Evolutionary conservation across 2,329 filamentous ascomycete species (phyloP).

Genomic region (Emmonsiellopsis sp.): DNA sequence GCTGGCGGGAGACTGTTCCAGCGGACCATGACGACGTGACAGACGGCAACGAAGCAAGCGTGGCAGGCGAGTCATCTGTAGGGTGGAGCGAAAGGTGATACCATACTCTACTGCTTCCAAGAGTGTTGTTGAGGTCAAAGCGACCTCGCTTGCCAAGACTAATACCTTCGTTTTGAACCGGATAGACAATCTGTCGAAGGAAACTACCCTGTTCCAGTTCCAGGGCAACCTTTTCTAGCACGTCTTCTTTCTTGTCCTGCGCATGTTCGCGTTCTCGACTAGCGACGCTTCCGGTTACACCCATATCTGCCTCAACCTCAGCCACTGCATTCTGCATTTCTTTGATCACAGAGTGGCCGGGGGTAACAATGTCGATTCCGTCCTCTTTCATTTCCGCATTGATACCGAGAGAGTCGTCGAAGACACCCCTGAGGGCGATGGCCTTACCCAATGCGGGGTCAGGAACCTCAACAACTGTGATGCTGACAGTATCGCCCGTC

Average conservation of each 20-base stretch:
- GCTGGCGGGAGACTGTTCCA: slow-evolving; percentile 80
- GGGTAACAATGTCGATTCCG: slow-evolving; percentile 64
- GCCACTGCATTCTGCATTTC: slow-evolving; percentile 79
- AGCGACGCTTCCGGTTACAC: slow-evolving; percentile 57
- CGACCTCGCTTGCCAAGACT: slow-evolving; percentile 67
- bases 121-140: slow-evolving; percentile 63
- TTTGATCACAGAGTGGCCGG: slow-evolving; percentile 71
- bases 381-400: slow-evolving; percentile 97
- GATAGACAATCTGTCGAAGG: slow-evolving; percentile 71
- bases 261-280: slow-evolving; percentile 67
- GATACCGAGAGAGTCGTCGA: slow-evolving; percentile 86
- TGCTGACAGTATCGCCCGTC: slow-evolving; percentile 71
- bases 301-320: slow-evolving; percentile 68
- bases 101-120: slow-evolving; percentile 85
- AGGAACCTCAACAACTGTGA: slow-evolving; percentile 82
- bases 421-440: slow-evolving; percentile 77
- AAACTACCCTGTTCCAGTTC: slow-evolving; percentile 76
- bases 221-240: slow-evolving; percentile 78
- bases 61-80: slow-evolving; percentile 72
- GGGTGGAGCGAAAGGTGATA: slow-evolving; percentile 89
- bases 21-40: slow-evolving; percentile 86
- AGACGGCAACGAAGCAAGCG: slow-evolving; percentile 60
- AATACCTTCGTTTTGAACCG: slow-evolving; percentile 67
- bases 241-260: slow-evolving; percentile 68
- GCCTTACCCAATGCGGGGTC: slow-evolving; percentile 74